Percentiles rank a stretch among this genome's conserved stretches.
Conservation (phyloP, 768 basidiomycete species). For the Xerocomellus dryophilus region DNA sequence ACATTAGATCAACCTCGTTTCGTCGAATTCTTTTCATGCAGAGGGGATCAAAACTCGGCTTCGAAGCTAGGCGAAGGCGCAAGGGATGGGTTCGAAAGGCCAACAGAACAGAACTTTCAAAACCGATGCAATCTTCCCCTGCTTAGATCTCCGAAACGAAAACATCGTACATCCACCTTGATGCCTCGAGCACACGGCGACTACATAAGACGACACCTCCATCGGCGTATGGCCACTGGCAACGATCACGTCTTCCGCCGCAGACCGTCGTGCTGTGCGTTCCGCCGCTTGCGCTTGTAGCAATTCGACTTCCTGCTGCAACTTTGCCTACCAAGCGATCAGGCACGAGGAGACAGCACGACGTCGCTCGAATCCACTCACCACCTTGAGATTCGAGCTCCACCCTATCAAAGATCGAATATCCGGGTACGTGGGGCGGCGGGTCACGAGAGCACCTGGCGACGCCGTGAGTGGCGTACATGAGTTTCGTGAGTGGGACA, state of each 20-base stretch:
- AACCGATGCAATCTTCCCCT: not conserved
- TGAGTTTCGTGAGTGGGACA: not conserved
- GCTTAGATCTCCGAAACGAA: not conserved
- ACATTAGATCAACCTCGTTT: not conserved
- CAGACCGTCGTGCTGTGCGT: slow-evolving; percentile 35
- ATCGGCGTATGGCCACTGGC: slow-evolving; percentile 32
- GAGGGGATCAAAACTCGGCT: too few species aligned
- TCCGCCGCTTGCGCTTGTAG: slow-evolving; percentile 50
- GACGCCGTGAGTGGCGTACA: not conserved
- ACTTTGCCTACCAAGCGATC: slow-evolving; percentile 42
- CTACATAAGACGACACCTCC: slow-evolving; percentile 27
- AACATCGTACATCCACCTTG: not conserved
- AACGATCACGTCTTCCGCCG: slow-evolving; percentile 29
- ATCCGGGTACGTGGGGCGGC: slow-evolving; percentile 46
- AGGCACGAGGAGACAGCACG: not conserved
- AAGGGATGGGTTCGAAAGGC: not conserved
- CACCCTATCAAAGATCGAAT: slow-evolving; percentile 56
- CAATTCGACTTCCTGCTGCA: slow-evolving; percentile 56
- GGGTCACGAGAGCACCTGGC: slow-evolving; percentile 44
- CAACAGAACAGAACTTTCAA: not conserved
- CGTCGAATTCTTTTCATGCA: not conserved
- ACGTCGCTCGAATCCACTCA: slow-evolving; percentile 28
- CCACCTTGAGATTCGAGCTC: slow-evolving; percentile 59
- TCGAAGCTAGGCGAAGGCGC: not conserved
- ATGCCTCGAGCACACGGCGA: not conserved